Conservation (phyloP, 2,329 filamentous ascomycete genomes). For the Alternaria sp. region DNA sequence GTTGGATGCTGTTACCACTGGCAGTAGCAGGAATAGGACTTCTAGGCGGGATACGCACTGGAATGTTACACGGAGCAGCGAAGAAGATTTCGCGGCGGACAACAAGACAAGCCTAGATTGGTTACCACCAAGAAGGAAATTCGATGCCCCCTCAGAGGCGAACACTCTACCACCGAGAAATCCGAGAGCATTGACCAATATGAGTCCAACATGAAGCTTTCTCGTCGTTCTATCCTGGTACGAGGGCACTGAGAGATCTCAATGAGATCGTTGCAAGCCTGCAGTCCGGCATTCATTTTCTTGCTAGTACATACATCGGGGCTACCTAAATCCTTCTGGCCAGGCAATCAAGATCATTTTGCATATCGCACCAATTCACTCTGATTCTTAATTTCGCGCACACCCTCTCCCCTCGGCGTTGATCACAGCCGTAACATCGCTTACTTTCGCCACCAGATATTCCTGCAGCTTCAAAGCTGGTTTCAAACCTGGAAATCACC, state of each 20-base stretch:
- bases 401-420: too few species aligned
- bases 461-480: not conserved
- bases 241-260: too few species aligned
- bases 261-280: not conserved
- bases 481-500: not conserved
- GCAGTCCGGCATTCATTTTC: too few species aligned
- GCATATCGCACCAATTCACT: too few species aligned
- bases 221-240: too few species aligned
- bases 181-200: not conserved
- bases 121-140: not conserved
- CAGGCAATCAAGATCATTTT: too few species aligned
- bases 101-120: slow-evolving; percentile 1
- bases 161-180: not conserved
- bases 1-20: not conserved
- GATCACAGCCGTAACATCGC: too few species aligned
- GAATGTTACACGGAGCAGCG: slow-evolving; percentile 16
- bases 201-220: not conserved
- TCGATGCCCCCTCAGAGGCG: not conserved
- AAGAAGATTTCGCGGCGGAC: slow-evolving; percentile 18
- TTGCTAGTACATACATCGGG: not conserved
- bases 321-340: too few species aligned
- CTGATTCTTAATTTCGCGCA: too few species aligned
- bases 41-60: slow-evolving; percentile 2
- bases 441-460: too few species aligned
- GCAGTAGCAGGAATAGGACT: not conserved